phyloP scores from a whole-genome alignment of 805 yeast species.

The Trichomonascus vanleenenianus region DNA sequence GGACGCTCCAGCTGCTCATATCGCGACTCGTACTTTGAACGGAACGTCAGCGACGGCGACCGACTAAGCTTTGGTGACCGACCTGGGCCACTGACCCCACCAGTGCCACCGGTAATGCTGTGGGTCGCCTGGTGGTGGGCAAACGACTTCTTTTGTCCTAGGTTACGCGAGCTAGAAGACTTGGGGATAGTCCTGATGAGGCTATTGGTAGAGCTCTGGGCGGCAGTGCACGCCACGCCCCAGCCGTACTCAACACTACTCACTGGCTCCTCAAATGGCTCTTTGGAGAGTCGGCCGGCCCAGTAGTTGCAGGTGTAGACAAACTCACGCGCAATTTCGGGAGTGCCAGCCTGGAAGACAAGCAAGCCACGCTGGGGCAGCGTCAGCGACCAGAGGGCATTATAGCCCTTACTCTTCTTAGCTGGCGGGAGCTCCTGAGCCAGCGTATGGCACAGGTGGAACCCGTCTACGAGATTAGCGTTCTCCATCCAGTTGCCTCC shows the following conservation, averaged over 20 bases:
- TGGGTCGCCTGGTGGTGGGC: neutral
- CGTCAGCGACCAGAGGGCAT: slow-evolving; percentile 46
- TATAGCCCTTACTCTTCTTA: slow-evolving; percentile 29
- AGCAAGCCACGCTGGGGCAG: slow-evolving; percentile 43
- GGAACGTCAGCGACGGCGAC: slow-evolving; percentile 6
- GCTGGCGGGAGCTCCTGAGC: slow-evolving; percentile 33
- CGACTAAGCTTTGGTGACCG: neutral
- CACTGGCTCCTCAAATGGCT: slow-evolving; percentile 64
- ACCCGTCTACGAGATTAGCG: slow-evolving; percentile 48
- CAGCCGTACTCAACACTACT: slow-evolving; percentile 79
- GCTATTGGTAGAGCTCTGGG: neutral
- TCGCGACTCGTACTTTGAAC: slow-evolving; percentile 2
- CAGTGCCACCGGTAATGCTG: neutral
- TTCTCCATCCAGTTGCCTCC: slow-evolving; percentile 66
- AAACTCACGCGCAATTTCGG: slow-evolving; percentile 60
- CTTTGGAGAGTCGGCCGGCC: slow-evolving; percentile 79
- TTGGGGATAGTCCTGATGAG: too few species aligned
- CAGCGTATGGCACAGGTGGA: slow-evolving; percentile 41
- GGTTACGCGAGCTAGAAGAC: neutral
- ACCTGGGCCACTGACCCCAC: neutral
- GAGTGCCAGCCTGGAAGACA: slow-evolving; percentile 58
- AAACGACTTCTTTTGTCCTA: neutral
- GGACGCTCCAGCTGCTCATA: slow-evolving; percentile 7
- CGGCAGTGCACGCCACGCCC: slow-evolving; percentile 26
- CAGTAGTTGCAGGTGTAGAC: slow-evolving; percentile 80